These are phyloP conservation scores for Hymenotorrendiella dingleyae DNA, from an alignment of 2,329 filamentous ascomycete genomes.

Conservation along the genomic window DNA sequence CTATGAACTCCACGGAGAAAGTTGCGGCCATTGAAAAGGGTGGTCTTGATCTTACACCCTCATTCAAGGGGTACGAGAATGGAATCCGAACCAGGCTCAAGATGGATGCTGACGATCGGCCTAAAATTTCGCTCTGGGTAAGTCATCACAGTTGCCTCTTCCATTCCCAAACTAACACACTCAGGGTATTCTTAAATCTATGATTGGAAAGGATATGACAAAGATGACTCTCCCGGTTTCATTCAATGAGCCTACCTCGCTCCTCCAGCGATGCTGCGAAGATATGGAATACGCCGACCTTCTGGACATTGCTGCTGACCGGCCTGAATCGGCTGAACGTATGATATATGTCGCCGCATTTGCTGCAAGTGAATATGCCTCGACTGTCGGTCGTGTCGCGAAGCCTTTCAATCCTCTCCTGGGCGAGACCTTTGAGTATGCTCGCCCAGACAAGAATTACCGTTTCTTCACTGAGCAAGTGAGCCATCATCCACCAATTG, in stretches of 20 bases:
- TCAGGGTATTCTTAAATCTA: slow-evolving; percentile 92
- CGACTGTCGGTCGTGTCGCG: slow-evolving; percentile 90
- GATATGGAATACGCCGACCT: slow-evolving; percentile 98
- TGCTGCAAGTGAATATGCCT: slow-evolving; percentile 93
- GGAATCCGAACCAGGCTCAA: slow-evolving; percentile 73
- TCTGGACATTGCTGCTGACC: slow-evolving; percentile 80
- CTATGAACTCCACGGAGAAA: slow-evolving; percentile 33
- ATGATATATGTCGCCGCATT: slow-evolving; percentile 94
- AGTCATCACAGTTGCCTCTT: slow-evolving; percentile 31
- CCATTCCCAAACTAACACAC: slow-evolving; percentile 21
- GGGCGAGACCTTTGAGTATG: slow-evolving; percentile 96
- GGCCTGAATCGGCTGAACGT: slow-evolving; percentile 81
- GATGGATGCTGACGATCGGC: slow-evolving; percentile 86
- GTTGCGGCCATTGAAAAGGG: slow-evolving; percentile 41
- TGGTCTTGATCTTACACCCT: slow-evolving; percentile 61
- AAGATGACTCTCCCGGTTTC: slow-evolving; percentile 98
- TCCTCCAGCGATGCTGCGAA: slow-evolving; percentile 90
- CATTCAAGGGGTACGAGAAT: slow-evolving; percentile 88
- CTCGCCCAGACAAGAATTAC: slow-evolving; percentile 91
- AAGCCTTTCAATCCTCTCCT: slow-evolving; percentile 97
- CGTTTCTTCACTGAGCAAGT: slow-evolving; percentile 99
- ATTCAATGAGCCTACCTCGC: slow-evolving; percentile 95
- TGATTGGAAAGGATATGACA: slow-evolving; percentile 99
- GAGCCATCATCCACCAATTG: slow-evolving; percentile 91
- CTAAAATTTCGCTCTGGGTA: slow-evolving; percentile 95